Conservation (phyloP, 805 yeast genomes). For the Alloascoidea hylecoeti region DNA sequence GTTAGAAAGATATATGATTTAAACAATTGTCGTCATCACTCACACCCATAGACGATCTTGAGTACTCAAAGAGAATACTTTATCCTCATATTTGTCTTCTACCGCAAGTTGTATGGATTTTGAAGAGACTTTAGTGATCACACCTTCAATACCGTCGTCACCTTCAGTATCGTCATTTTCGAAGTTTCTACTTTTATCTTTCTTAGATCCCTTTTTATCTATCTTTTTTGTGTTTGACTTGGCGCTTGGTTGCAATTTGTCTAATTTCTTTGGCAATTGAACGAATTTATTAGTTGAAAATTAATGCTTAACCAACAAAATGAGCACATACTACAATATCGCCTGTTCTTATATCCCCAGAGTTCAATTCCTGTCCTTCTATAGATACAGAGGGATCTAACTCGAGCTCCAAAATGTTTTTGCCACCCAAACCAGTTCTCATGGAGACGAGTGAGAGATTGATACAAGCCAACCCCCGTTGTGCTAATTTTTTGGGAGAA, state of each 20-base stretch:
- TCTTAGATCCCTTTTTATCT: slow-evolving; percentile 14
- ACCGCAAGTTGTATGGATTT: slow-evolving; percentile 42
- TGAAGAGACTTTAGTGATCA: slow-evolving; percentile 39
- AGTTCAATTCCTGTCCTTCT: slow-evolving; percentile 14
- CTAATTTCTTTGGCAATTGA: no score
- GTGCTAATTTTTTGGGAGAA: slow-evolving; percentile 53
- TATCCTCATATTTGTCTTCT: slow-evolving; percentile 41
- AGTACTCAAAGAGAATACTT: slow-evolving; percentile 28
- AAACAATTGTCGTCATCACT: no score
- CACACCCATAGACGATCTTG: slow-evolving; percentile 43
- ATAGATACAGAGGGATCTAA: slow-evolving; percentile 26
- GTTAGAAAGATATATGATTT: no score
- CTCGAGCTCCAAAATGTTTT: slow-evolving; percentile 46
- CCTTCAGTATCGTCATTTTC: slow-evolving; percentile 9
- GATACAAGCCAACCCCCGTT: slow-evolving; percentile 60
- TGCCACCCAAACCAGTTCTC: slow-evolving; percentile 72
- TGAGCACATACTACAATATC: slow-evolving; percentile 58
- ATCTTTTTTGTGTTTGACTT: slow-evolving; percentile 6
- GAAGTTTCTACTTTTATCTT: slow-evolving; percentile 5
- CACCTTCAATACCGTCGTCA: slow-evolving; percentile 38
- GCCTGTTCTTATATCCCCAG: slow-evolving; percentile 52
- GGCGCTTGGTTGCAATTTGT: slow-evolving; percentile 9
- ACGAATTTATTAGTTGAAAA: no score
- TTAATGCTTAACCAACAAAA: slow-evolving; percentile 16
- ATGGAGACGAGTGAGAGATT: slow-evolving; percentile 49